Evolutionary conservation across 1,284 basidiomycete species (phyloP).

Genomic region (Ceratobasidium theobromae): DNA sequence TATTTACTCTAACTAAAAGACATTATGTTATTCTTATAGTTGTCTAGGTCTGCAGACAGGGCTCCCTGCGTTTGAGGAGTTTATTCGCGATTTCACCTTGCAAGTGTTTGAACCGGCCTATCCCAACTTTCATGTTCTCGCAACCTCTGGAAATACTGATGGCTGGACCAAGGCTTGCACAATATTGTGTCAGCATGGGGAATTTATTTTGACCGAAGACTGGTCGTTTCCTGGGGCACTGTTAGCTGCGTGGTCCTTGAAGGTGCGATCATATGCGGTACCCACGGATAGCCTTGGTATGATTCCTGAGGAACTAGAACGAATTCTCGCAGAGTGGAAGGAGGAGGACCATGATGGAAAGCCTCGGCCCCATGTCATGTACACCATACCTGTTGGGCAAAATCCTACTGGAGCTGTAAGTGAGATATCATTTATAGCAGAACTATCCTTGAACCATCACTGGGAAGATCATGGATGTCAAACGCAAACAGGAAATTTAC

Average conservation of each 20-base stretch:
- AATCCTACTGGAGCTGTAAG: slow-evolving; percentile 76
- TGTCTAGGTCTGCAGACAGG: slow-evolving; percentile 53
- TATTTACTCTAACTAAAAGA: background rate
- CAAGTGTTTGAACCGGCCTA: slow-evolving; percentile 71
- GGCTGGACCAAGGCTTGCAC: slow-evolving; percentile 59
- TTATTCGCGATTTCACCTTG: slow-evolving; percentile 60
- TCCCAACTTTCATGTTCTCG: slow-evolving; percentile 61
- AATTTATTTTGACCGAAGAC: slow-evolving; percentile 68
- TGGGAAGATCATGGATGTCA: slow-evolving; percentile 59
- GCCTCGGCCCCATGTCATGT: slow-evolving; percentile 71
- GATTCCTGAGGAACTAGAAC: slow-evolving; percentile 60
- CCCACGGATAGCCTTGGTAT: slow-evolving; percentile 75
- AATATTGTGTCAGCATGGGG: slow-evolving; percentile 70
- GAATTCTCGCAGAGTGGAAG: slow-evolving; percentile 68
- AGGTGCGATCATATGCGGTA: slow-evolving; percentile 57
- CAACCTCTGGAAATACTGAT: slow-evolving; percentile 77
- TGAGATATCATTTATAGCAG: slow-evolving; percentile 30
- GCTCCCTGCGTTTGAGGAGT: slow-evolving; percentile 52
- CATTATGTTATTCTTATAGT: background rate
- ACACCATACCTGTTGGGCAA: slow-evolving; percentile 73
- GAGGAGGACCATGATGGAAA: slow-evolving; percentile 54
- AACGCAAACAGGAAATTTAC: slow-evolving; percentile 77
- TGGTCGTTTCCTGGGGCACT: slow-evolving; percentile 68
- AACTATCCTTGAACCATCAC: slow-evolving; percentile 4
- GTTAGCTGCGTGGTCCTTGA: slow-evolving; percentile 50